Base-by-base conservation (phyloP, 2,329 filamentous ascomycete species). In the Sarocladiaceae sp. region DNA sequence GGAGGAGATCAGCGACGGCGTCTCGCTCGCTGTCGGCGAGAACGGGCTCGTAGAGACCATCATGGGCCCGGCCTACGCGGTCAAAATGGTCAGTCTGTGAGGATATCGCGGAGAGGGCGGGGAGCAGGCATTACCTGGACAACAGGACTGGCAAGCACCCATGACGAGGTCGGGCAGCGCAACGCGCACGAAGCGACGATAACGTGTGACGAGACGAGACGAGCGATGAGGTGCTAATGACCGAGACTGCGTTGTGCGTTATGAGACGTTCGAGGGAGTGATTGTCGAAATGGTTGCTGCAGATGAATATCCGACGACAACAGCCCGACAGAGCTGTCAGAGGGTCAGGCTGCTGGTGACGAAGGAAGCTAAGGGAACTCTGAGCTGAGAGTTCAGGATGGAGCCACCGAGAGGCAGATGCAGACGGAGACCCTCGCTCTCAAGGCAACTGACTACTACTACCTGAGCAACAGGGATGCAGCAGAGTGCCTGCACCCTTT, bases 11-110 rank as follows among this genome's bases (percentile, higher is more conserved):
- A 53, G 93, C 90, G 45, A 98, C 93, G 45, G 93, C 93, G 71
- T 97, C 93, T 58, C 93, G 82, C 70, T 98, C 93, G 69, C 86
- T 95, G 62, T 98, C 93, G 57, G 90, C 90, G 50, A 98, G 78
- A 46, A 93, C 86, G 43, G 85, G 84, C 64, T 93, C 87, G 64
- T 91, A 90, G 52, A 88, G 76, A 53, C 82, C 83, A 75, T 91
- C 86, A 65, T 83, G 83, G 65, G 84, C 79, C 68, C 83, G 85
- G 60, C 82, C 85, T 85, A 49, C 32, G 18, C 11, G 16, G 37
- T 12, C 15, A 47, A 37, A 46, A 47, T 37, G 23, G 47, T 45
- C 47, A 46, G 58, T 67, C 51, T 67, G 61, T 51, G 51, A 23
- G 11, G 16, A 15, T 16, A 23, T 10, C 3, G 16, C 29, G 40